Evolutionary conservation across 768 basidiomycete genomes (phyloP).

Genomic region (Leucosporidium scottii): DNA sequence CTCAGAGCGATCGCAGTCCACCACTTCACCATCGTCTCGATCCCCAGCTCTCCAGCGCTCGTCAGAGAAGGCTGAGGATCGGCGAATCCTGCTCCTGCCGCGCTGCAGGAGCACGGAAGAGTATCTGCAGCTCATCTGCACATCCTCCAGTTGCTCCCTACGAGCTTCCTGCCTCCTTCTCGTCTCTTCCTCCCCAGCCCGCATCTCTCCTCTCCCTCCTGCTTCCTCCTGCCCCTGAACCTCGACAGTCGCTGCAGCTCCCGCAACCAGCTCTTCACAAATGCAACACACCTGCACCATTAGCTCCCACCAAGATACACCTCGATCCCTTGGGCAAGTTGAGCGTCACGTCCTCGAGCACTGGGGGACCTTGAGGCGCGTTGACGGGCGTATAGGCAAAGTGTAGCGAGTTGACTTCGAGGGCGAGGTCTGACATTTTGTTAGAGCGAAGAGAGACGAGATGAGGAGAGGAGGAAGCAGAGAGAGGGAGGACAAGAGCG

Average conservation of each 20-base stretch:
- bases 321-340: slow-evolving; percentile 66
- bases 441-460: neutral
- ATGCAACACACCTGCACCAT: slow-evolving; percentile 65
- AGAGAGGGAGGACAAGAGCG: neutral
- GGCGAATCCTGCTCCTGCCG: too few relatives aligned
- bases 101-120: neutral
- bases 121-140: neutral
- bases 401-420: slow-evolving; percentile 37
- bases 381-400: slow-evolving; percentile 52
- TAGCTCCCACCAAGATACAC: slow-evolving; percentile 82
- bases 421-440: slow-evolving; percentile 23
- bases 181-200: neutral
- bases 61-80: too few relatives aligned
- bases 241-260: neutral
- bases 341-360: slow-evolving; percentile 61
- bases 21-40: too few relatives aligned
- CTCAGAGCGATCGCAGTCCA: too few relatives aligned
- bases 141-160: slow-evolving; percentile 41
- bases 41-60: too few relatives aligned
- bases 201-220: neutral
- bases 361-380: slow-evolving; percentile 45
- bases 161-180: neutral
- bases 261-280: neutral
- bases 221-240: too few relatives aligned
- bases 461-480: neutral